Base-by-base conservation (phyloP, 306 rosid species). In the Pyrus pyrifolia region DNA sequence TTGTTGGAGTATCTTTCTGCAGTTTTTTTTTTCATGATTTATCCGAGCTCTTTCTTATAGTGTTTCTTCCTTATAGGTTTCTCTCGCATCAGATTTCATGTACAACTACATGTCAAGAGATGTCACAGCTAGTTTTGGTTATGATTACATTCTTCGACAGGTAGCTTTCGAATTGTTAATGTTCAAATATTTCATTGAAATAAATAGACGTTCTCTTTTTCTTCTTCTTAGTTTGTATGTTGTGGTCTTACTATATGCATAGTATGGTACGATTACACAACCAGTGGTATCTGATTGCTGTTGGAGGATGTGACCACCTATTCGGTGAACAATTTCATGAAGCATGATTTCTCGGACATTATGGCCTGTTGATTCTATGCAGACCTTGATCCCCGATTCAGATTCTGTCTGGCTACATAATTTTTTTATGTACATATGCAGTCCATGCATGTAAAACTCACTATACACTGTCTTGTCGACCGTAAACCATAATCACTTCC, bases 141-240 rank as follows among this genome's bases (percentile, higher is more conserved):
- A 96, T 63, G 98, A 96, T 81, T 91, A 92, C 87, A 96, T 96
- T 77, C 97, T 96, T 69, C 86, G 98, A 87, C 98, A 96, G 97
- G 99, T 74, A 63, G 61, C 49, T 49, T 40, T 45, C 22, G 23
- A 40, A 4, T 29, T 29, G 6, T 74, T 12, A 21, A 10, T 29
- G 6, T 6, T 19, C 18, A 44, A 40, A 29, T 86, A 85, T 30
- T 49, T 49, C 42, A 17, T 51, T 27, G 73, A 60, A 49, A 49
- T 51, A 49, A 27, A 14, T 27, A 8, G 31, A 31, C 31, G 1
- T 38, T 66, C 49, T 8, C 35, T 7, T 69, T 15, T 27, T 49
- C 58, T 42, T 2, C 73, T 42, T 35, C 65, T 42, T 10, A 8
- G 10, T 40, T 9, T 11, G 9, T 65, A 21, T 15, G 11, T 19